A percentile compares a stretch with the other conserved stretches of the same genome.
These are phyloP conservation scores for Vanderwaltozyma yarrowii DNA, from an alignment of 805 yeast genomes.

Conservation along the genomic window DNA sequence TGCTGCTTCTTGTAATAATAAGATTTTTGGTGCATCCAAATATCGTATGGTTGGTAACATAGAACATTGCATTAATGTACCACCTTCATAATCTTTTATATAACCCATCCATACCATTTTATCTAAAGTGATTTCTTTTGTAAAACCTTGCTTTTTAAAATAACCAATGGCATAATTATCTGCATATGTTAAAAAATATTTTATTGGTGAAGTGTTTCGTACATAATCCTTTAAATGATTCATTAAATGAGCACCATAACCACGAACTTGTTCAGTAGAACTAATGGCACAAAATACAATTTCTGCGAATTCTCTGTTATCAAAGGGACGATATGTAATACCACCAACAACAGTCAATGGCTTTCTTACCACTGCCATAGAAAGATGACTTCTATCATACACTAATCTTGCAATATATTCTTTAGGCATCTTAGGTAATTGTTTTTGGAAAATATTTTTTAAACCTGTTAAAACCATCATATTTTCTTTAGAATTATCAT, in stretches of 20 bases:
- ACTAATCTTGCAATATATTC: conserved; percentile 93
- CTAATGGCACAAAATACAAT: conserved; percentile 98
- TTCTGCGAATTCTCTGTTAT: conserved; percentile 86
- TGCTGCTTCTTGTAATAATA: conserved; percentile 85
- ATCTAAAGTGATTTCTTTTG: conserved; percentile 84
- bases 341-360: conserved; percentile 97
- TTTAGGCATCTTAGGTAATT: conserved; percentile 96
- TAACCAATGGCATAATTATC: conserved; percentile 99
- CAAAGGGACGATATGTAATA: conserved; percentile 90
- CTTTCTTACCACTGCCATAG: conserved; percentile 91
- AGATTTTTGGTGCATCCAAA: conserved; percentile 76
- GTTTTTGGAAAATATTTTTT: conserved; percentile 93
- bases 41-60: conserved; percentile 87
- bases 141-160: conserved; percentile 96
- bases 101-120: conserved; percentile 94
- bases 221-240: conserved; percentile 96
- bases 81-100: conserved; percentile 98
- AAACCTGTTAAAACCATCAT: conserved; percentile 89
- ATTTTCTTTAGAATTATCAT: conserved; percentile 80
- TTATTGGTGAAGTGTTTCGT: conserved; percentile 72
- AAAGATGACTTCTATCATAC: conserved; percentile 86
- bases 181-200: conserved; percentile 88
- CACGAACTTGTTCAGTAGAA: conserved; percentile 94
- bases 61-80: conserved; percentile 94
- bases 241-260: conserved; percentile 98